These are phyloP conservation scores for Cyclotella choctawhatcheeana DNA, from an alignment of 108 stramenopile genomes.

Conservation along the genomic window DNA sequence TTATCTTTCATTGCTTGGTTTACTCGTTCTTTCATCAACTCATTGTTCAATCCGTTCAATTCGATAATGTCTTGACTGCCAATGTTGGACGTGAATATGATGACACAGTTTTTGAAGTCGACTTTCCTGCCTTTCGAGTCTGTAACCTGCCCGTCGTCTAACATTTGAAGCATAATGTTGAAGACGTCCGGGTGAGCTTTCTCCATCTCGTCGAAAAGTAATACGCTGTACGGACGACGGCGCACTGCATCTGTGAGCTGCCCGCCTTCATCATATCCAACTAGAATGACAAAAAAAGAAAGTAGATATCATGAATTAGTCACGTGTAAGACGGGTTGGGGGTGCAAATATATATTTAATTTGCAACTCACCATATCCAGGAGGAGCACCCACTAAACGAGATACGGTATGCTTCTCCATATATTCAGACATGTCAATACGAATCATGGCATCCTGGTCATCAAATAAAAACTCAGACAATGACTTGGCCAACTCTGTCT, in stretches of 20 bases:
- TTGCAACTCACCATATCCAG: slow-evolving; percentile 80
- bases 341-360: too few species aligned
- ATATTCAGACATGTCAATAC: slow-evolving; percentile 99
- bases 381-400: slow-evolving; percentile 94
- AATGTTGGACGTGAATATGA: slow-evolving; percentile 97
- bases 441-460: slow-evolving; percentile 85
- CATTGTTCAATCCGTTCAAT: slow-evolving; percentile 62
- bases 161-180: slow-evolving; percentile 96
- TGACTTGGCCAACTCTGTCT: slow-evolving; percentile 94
- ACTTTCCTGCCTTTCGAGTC: slow-evolving; percentile 96
- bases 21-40: slow-evolving; percentile 70
- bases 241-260: slow-evolving; percentile 99
- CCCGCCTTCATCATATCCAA: slow-evolving; percentile 98
- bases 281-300: too few species aligned
- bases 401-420: slow-evolving; percentile 94
- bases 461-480: slow-evolving; percentile 93
- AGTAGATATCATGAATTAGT: too few species aligned
- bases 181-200: slow-evolving; percentile 99
- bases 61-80: slow-evolving; percentile 94
- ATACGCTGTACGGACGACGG: slow-evolving; percentile 94
- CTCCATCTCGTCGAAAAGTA: slow-evolving; percentile 99
- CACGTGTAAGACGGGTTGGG: too few species aligned
- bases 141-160: slow-evolving; percentile 98
- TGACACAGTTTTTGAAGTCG: slow-evolving; percentile 95
- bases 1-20: slow-evolving; percentile 83